Conservation (phyloP, 2,329 filamentous ascomycete genomes). For the Capronia americana region DNA sequence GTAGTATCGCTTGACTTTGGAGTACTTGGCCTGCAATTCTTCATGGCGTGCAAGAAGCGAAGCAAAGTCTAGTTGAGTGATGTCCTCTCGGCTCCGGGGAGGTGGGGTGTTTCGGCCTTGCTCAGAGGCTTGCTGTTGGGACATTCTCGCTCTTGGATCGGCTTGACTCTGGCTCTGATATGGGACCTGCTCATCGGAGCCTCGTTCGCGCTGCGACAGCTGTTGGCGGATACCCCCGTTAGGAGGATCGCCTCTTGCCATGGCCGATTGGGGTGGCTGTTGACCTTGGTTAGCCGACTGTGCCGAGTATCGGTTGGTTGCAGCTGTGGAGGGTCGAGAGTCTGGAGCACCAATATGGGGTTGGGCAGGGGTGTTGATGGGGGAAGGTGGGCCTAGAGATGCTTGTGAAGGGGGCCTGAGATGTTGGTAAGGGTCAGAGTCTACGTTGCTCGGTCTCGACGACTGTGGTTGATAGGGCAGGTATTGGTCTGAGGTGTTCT, state of each 20-base stretch:
- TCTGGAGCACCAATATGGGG: conserved; percentile 31
- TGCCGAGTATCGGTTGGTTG: conserved; percentile 36
- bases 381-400: conserved; percentile 47
- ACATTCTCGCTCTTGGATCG: conserved; percentile 40
- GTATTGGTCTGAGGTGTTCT: conserved; percentile 51
- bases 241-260: conserved; percentile 30
- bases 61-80: conserved; percentile 52
- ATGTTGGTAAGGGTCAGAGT: conserved; percentile 38
- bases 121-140: conserved; percentile 44
- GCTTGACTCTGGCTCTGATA: conserved; percentile 44
- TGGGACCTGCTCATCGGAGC: conserved; percentile 39
- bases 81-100: conserved; percentile 50
- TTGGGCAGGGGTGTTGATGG: conserved; percentile 37
- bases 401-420: conserved; percentile 47
- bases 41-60: conserved; percentile 53
- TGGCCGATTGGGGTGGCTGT: conserved; percentile 22
- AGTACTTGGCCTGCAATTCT: conserved; percentile 79
- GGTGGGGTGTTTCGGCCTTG: conserved; percentile 57
- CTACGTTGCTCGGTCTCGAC: conserved; percentile 22
- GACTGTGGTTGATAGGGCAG: conserved; percentile 37
- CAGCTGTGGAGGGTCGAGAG: conserved; percentile 33
- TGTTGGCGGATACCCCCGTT: conserved; percentile 37
- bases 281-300: conserved; percentile 34
- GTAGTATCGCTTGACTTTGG: conserved; percentile 96
- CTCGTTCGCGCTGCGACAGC: conserved; percentile 39